Evolutionary conservation across 768 basidiomycete genomes (phyloP).

Genomic region (Crepidotus variabilis): DNA sequence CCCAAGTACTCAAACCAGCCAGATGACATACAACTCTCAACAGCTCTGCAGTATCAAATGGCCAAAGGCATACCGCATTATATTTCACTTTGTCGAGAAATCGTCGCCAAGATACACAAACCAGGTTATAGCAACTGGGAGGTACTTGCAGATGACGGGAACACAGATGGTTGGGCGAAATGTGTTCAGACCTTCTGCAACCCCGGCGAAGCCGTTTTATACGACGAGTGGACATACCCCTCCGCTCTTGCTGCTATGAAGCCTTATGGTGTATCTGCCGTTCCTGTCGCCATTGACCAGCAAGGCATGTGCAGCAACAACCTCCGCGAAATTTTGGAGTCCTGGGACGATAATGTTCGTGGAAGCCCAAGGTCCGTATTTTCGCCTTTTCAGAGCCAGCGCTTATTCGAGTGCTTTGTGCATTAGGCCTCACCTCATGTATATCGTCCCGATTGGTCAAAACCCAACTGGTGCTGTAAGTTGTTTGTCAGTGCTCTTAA

Average conservation of each 20-base stretch:
- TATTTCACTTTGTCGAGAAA: constrained; percentile 52
- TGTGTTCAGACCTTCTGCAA: constrained; percentile 59
- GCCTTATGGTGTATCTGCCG: constrained; percentile 40
- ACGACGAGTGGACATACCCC: constrained; percentile 77
- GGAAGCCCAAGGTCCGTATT: constrained; percentile 49
- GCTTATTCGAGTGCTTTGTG: neutral
- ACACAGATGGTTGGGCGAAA: constrained; percentile 70
- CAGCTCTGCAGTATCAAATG: constrained; percentile 64
- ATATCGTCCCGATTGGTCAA: constrained; percentile 78
- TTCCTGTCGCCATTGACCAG: constrained; percentile 65
- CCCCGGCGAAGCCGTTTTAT: constrained; percentile 55
- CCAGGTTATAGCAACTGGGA: constrained; percentile 62
- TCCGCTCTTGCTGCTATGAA: constrained; percentile 35
- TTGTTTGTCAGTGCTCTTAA: constrained; percentile 32
- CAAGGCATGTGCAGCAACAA: constrained; percentile 63
- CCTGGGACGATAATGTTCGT: constrained; percentile 60
- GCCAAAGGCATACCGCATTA: constrained; percentile 55
- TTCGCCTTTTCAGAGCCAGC: too few species aligned
- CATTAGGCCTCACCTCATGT: constrained; percentile 65
- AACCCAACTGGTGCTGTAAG: constrained; percentile 65
- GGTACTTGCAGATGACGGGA: constrained; percentile 58
- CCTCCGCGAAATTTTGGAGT: constrained; percentile 53
- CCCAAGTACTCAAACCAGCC: constrained; percentile 53
- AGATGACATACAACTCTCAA: constrained; percentile 54
- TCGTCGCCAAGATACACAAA: constrained; percentile 47